phyloP scores from a whole-genome alignment of 768 basidiomycete genomes.

The Candolleomyces efflorescens region DNA sequence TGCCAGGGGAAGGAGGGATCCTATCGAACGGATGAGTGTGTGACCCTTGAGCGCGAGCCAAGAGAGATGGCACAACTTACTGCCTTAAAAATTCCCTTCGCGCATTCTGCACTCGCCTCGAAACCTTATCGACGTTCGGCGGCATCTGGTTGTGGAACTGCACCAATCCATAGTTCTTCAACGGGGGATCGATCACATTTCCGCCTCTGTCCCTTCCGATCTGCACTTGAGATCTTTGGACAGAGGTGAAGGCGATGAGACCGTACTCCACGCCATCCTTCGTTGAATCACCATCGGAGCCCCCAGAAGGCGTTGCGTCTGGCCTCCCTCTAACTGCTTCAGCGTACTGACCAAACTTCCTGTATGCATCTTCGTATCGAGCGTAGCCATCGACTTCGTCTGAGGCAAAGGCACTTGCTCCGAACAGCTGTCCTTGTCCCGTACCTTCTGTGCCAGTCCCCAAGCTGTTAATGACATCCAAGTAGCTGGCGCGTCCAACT shows the following conservation, averaged over 20 bases:
- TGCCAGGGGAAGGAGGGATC: conserved; percentile 30
- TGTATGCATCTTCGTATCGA: conserved; percentile 26
- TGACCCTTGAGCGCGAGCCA: not conserved
- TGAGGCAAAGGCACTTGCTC: conserved; percentile 27
- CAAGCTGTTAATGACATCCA: conserved; percentile 26
- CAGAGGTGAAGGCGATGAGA: conserved; percentile 34
- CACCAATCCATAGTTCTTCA: conserved; percentile 30
- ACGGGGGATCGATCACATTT: conserved; percentile 33
- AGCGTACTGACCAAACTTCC: conserved; percentile 26
- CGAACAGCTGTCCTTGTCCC: conserved; percentile 30
- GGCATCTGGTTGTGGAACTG: conserved; percentile 27
- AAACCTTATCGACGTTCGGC: conserved; percentile 13
- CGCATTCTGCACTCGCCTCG: conserved; percentile 20
- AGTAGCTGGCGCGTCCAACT: conserved; percentile 30
- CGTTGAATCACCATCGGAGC: not conserved
- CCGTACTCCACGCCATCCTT: conserved; percentile 19
- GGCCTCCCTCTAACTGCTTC: conserved; percentile 11
- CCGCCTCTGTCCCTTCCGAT: conserved; percentile 29
- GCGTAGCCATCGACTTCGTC: conserved; percentile 2
- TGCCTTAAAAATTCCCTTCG: conserved; percentile 22
- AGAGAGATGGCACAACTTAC: conserved; percentile 17
- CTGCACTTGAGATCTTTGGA: conserved; percentile 29
- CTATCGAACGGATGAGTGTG: conserved; percentile 15
- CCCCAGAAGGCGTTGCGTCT: not conserved
- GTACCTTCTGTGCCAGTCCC: conserved; percentile 20